phyloP scores from a whole-genome alignment of 495 filamentous ascomycete species.

The Penicillium coffeae region DNA sequence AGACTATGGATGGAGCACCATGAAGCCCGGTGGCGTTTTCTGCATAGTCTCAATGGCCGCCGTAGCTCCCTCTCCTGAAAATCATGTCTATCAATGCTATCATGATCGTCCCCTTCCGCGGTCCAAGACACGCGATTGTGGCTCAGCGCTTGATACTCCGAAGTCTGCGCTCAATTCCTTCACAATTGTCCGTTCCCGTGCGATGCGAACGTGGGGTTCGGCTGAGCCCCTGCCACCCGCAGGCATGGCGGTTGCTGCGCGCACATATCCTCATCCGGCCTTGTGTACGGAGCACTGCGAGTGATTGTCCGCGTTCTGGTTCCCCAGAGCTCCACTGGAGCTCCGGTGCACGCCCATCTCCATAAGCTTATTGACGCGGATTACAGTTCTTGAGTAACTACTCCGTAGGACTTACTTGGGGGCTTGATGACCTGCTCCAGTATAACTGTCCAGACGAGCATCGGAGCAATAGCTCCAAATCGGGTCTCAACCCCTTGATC shows the following conservation, averaged over 20 bases:
- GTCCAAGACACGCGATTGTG: background rate
- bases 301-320: background rate
- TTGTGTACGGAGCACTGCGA: no score
- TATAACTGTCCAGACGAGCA: no score
- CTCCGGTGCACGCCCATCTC: background rate
- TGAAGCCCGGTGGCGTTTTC: background rate
- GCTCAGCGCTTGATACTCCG: background rate
- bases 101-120: background rate
- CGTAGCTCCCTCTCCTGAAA: constrained; percentile 1
- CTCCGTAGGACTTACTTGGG: no score
- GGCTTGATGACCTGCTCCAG: no score
- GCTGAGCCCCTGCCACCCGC: constrained; percentile 10
- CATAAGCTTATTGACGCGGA: background rate
- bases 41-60: background rate
- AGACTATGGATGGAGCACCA: background rate
- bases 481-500: constrained; percentile 5
- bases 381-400: no score
- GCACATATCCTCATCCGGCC: no score
- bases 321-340: background rate
- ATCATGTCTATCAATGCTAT: background rate
- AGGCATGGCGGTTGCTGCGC: constrained; percentile 9
- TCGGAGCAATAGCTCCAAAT: background rate
- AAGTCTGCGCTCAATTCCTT: background rate
- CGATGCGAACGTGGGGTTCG: constrained; percentile 17
- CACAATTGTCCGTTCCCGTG: constrained; percentile 11